Conservation (phyloP, 495 filamentous ascomycete species). For the Cercophora scortea region DNA sequence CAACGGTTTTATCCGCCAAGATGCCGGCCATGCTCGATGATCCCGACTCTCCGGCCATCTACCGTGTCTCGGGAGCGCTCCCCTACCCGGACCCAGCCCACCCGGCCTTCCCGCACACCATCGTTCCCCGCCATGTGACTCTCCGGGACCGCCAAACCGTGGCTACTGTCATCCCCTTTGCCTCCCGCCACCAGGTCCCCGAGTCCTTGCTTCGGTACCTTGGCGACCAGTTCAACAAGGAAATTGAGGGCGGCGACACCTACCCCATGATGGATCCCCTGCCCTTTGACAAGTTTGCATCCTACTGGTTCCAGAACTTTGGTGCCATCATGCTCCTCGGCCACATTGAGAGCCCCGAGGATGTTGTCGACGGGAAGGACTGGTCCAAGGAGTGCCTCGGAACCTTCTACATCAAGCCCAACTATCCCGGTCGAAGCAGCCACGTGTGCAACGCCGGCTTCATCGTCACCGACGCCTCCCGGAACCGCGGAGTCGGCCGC, state of each 20-base stretch:
- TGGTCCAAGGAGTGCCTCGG: conserved; percentile 85
- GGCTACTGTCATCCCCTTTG: conserved; percentile 85
- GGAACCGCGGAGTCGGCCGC: conserved; percentile 84
- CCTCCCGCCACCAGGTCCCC: conserved; percentile 65
- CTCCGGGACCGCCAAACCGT: conserved; percentile 84
- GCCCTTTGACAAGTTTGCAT: conserved; percentile 64
- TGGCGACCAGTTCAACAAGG: conserved; percentile 78
- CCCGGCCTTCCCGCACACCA: conserved; percentile 56
- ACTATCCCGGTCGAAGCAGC: conserved; percentile 92
- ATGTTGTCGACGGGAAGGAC: conserved; percentile 60
- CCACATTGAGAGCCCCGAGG: conserved; percentile 51
- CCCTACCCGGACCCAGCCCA: conserved; percentile 57
- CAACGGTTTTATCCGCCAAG: conserved; percentile 12
- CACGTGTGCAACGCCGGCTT: conserved; percentile 97
- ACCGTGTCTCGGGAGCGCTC: conserved; percentile 51
- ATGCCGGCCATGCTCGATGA: conserved; percentile 92
- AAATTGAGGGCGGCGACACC: conserved; percentile 93
- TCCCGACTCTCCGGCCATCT: conserved; percentile 53
- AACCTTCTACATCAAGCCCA: conserved; percentile 95
- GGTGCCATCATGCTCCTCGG: conserved; percentile 90
- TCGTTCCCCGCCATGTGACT: conserved; percentile 76
- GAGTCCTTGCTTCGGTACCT: conserved; percentile 70
- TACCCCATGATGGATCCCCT: conserved; percentile 87
- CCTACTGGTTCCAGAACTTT: conserved; percentile 96
- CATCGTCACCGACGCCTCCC: conserved; percentile 80